Percentiles rank a stretch among this genome's conserved stretches.
Evolutionary conservation across 441 rosid genomes (phyloP).

Genomic region (Codiaeum variegatum): DNA sequence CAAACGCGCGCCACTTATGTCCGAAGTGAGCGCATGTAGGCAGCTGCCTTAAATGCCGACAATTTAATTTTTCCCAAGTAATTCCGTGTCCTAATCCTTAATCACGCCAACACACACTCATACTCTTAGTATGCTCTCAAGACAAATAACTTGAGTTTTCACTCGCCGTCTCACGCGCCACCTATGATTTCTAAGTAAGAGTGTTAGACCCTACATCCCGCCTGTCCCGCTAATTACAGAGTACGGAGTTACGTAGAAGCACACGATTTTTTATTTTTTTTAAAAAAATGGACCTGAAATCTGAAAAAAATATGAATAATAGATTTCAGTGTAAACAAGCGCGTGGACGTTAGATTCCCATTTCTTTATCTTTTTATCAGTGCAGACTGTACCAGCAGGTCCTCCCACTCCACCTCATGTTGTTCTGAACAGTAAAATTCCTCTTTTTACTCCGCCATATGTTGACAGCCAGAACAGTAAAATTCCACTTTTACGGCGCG

Average conservation of each 20-base stretch:
- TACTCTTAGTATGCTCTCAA: too few species aligned
- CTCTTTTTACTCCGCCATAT: too few species aligned
- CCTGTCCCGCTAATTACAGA: background rate
- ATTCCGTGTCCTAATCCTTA: constrained; percentile 24
- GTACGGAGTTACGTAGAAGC: background rate
- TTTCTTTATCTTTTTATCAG: constrained; percentile 16
- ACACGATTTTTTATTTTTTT: background rate
- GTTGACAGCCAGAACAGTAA: too few species aligned
- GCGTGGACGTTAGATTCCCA: constrained; percentile 34
- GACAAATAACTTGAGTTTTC: background rate
- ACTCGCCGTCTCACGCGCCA: constrained; percentile 23
- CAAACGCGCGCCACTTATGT: constrained; percentile 37
- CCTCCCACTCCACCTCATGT: constrained; percentile 1
- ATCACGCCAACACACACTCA: background rate
- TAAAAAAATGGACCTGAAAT: background rate
- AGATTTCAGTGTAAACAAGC: background rate
- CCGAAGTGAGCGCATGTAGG: constrained; percentile 28
- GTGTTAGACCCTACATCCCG: background rate
- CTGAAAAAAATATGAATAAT: background rate
- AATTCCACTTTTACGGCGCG: constrained; percentile 16
- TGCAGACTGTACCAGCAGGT: constrained; percentile 22
- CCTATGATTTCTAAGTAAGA: background rate
- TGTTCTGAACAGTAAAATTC: too few species aligned
- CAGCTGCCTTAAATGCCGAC: constrained; percentile 37
- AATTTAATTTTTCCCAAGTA: constrained; percentile 28